Evolutionary conservation across 352 stramenopile species (phyloP).

Genomic region (Plasmopara halstedii): DNA sequence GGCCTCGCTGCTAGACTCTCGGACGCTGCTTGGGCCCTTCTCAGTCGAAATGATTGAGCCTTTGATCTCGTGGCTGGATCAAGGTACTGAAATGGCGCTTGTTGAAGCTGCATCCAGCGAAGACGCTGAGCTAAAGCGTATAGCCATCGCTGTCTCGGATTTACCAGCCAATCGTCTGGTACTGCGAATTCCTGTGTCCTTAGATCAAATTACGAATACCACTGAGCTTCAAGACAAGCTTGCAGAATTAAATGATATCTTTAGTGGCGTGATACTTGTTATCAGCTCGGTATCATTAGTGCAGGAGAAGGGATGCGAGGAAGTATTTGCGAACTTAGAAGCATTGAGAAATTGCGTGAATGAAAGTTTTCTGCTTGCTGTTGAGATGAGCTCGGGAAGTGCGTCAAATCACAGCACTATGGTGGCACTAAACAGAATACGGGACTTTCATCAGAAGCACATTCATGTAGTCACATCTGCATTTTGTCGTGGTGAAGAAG

Average conservation of each 20-base stretch:
- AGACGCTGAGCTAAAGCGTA: constrained; percentile 37
- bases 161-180: constrained; percentile 55
- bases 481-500: constrained; percentile 22
- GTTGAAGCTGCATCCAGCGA: constrained; percentile 37
- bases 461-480: constrained; percentile 45
- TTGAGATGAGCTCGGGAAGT: constrained; percentile 29
- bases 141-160: constrained; percentile 53
- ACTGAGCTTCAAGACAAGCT: constrained; percentile 29
- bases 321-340: constrained; percentile 25
- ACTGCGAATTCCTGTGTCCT: constrained; percentile 39
- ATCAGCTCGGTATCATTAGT: constrained; percentile 15
- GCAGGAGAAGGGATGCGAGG: constrained; percentile 18
- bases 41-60: constrained; percentile 40
- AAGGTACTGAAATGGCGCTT: constrained; percentile 49
- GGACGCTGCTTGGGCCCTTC: constrained; percentile 59
- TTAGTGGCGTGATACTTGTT: constrained; percentile 41
- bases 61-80: constrained; percentile 55
- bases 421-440: constrained; percentile 36
- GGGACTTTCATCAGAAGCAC: constrained; percentile 48
- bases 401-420: constrained; percentile 4
- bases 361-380: constrained; percentile 43
- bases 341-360: constrained; percentile 33
- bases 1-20: constrained; percentile 31
- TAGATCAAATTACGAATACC: constrained; percentile 14
- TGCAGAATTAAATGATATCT: constrained; percentile 22